phyloP scores from a whole-genome alignment of 1,139 yeast species.

The Meyerozyma athensensis region DNA sequence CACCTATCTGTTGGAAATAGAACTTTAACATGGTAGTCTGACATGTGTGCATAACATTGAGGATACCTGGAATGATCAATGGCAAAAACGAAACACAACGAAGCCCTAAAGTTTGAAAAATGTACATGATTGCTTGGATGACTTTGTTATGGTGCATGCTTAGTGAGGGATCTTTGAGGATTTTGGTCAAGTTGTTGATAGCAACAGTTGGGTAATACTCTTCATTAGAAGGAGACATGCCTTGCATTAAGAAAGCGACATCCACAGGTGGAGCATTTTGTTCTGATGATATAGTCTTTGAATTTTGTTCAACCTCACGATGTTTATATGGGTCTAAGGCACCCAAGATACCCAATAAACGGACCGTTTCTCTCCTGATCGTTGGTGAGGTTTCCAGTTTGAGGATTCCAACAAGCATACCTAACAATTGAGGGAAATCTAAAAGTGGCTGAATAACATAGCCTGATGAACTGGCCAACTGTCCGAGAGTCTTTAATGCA shows the following conservation, averaged over 20 bases:
- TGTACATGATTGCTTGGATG: conserved; percentile 86
- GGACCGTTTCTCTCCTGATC: conserved; percentile 81
- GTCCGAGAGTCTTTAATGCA: conserved; percentile 83
- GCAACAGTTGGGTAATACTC: conserved; percentile 97
- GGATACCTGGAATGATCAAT: conserved; percentile 83
- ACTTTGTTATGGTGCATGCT: conserved; percentile 86
- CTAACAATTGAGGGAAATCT: conserved; percentile 85
- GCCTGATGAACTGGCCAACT: conserved; percentile 84
- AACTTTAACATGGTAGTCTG: conserved; percentile 81
- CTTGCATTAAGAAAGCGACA: conserved; percentile 84
- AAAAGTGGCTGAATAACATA: conserved; percentile 91
- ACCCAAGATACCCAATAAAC: conserved; percentile 86
- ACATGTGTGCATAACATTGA: conserved; percentile 80
- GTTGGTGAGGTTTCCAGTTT: conserved; percentile 72
- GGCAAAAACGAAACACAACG: conserved; percentile 84
- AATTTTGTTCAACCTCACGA: conserved; percentile 79
- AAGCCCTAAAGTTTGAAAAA: conserved; percentile 82
- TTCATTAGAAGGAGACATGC: conserved; percentile 89
- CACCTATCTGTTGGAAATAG: conserved; percentile 84
- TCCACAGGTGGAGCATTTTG: conserved; percentile 89
- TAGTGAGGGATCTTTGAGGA: conserved; percentile 78
- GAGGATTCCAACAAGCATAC: conserved; percentile 74
- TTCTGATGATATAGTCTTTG: conserved; percentile 59
- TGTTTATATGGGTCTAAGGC: conserved; percentile 96
- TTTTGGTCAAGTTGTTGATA: conserved; percentile 74